A percentile compares a stretch with the other conserved stretches of the same genome.
Conservation (phyloP, 2,329 filamentous ascomycete species). For the Aureobasidium subglaciale region DNA sequence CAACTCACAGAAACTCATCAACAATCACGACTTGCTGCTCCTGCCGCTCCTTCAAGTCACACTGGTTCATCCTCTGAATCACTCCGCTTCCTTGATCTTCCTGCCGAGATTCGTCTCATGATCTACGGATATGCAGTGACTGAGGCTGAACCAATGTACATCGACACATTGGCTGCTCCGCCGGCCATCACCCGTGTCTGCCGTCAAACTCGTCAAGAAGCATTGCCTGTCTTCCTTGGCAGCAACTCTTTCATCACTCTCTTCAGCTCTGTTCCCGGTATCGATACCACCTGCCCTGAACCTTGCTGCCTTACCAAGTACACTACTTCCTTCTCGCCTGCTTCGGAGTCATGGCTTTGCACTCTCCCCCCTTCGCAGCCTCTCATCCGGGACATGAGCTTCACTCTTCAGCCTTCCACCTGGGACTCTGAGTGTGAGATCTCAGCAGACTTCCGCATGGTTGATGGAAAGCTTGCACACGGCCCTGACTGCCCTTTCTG, state of each 20-base stretch:
- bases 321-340: conserved; percentile 11
- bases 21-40: background rate
- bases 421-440: conserved; percentile 3
- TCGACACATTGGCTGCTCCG: conserved; percentile 9
- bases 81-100: conserved; percentile 15
- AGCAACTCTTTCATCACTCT: conserved; percentile 13
- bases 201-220: conserved; percentile 17
- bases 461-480: conserved; percentile 8
- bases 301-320: conserved; percentile 10
- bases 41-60: background rate
- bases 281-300: conserved; percentile 9
- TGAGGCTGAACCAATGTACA: conserved; percentile 5
- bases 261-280: conserved; percentile 8
- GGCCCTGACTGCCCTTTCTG: conserved; percentile 13
- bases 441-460: conserved; percentile 11
- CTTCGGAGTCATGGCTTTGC: conserved; percentile 9
- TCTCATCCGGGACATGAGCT: conserved; percentile 14
- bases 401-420: conserved; percentile 10
- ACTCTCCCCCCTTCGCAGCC: background rate
- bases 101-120: conserved; percentile 17
- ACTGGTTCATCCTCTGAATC: background rate
- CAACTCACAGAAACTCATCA: conserved; percentile 8
- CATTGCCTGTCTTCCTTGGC: conserved; percentile 17
- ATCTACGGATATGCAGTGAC: conserved; percentile 16
- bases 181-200: conserved; percentile 14